Evolutionary conservation across 192 early-diverging fungal species (phyloP), one percentile per base, ranked within the genome.

Genomic region (Chytriomyces sp.): DNA sequence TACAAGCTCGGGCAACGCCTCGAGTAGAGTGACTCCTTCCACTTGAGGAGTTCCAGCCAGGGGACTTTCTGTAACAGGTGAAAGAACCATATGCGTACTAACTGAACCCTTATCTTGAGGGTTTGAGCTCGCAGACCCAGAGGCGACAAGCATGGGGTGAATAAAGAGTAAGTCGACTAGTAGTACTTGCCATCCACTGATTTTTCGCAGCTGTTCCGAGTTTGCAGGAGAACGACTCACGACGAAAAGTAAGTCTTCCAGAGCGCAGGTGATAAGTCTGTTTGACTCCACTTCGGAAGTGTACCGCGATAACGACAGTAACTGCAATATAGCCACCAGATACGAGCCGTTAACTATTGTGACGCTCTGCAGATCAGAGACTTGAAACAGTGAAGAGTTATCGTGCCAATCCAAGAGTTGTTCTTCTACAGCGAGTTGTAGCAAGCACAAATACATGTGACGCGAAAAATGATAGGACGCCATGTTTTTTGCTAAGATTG

Each of bases 371-470:
- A 81, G n/a, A 26, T 77, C 64, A 5, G 52, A 31, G 26, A 73
- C 39, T 8, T 31, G 34, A 26, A 54, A 12, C n/a, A 77, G 17
- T 26, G 36, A n/a, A 30, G 58, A 67, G 44, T 74, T 59, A 4
- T 53, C 22, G 40, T 69, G 32, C 75, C 74, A 77, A 52, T 79
- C 75, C 22, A 77, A 14, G 2, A 79, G 26, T 30, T 52, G 72
- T 28, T 82, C 73, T 37, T 82, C 81, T 3, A 77, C 30, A 4
- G 69, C 75, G 3, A 78, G 52, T 60, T 82, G 81, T 39, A 82
- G 57, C 0, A 82, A 26, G 22, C 58, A 49, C 28, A 72, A 72
- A 52, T 82, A 78, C 2, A 71, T 36, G 10, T 52, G 31, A 3
- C 6, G 6, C 4, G 76, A 70, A 3, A 82, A 49, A 7, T 8